These are phyloP conservation scores for Leccinum fibrillosum DNA, from an alignment of 768 basidiomycete genomes.

Conservation along the genomic window DNA sequence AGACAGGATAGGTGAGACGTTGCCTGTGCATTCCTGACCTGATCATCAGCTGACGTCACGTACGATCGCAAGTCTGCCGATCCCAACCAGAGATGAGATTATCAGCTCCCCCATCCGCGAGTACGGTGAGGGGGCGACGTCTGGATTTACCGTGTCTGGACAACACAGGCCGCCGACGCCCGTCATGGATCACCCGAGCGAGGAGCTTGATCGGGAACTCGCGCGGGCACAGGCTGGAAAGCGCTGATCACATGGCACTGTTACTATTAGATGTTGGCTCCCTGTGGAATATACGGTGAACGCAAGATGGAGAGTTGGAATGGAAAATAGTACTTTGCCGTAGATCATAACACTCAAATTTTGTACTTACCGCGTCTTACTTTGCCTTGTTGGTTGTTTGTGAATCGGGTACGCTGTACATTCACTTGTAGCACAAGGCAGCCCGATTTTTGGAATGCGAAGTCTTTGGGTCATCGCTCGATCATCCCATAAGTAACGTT, in stretches of 20 bases:
- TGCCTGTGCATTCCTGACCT: not conserved
- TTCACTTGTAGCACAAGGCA: too few relatives aligned
- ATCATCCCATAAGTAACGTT: not conserved
- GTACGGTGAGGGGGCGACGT: slow-evolving; percentile 60
- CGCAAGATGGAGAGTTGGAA: not conserved
- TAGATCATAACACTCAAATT: not conserved
- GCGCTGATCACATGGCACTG: slow-evolving; percentile 9
- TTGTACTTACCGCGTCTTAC: not conserved
- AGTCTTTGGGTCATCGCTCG: not conserved
- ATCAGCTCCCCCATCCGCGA: slow-evolving; percentile 73
- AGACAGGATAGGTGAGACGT: slow-evolving; percentile 68
- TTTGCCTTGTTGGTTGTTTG: not conserved
- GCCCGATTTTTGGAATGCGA: not conserved
- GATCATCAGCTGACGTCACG: not conserved
- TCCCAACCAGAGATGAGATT: slow-evolving; percentile 80
- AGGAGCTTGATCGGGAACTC: slow-evolving; percentile 83
- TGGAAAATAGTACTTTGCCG: not conserved
- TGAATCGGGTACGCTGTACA: not conserved
- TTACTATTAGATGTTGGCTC: not conserved
- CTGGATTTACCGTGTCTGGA: slow-evolving; percentile 52
- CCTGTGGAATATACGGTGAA: not conserved
- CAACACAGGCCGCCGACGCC: slow-evolving; percentile 56
- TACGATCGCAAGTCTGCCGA: slow-evolving; percentile 54
- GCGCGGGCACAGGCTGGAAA: slow-evolving; percentile 59
- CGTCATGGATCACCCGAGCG: slow-evolving; percentile 81